phyloP scores from a whole-genome alignment of 2,329 filamentous ascomycete species.

The Pseudopithomyces chartarum region DNA sequence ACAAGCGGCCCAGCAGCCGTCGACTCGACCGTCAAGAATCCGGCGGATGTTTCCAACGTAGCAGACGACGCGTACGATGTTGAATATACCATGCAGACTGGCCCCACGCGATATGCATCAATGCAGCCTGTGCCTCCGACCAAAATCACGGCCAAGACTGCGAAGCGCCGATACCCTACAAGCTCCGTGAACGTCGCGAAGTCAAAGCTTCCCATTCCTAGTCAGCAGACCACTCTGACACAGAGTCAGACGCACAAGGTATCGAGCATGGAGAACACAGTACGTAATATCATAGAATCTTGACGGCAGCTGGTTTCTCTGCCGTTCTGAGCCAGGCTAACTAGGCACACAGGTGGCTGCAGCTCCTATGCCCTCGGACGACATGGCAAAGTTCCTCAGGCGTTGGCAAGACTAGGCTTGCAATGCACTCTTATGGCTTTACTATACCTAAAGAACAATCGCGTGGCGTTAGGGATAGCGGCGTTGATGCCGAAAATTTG shows the following conservation, averaged over 20 bases:
- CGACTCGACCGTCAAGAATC: constrained; percentile 23
- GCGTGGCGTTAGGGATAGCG: not conserved
- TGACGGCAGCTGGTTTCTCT: not conserved
- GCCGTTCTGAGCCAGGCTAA: constrained; percentile 17
- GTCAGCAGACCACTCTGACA: constrained; percentile 58
- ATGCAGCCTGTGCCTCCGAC: constrained; percentile 65
- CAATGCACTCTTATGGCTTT: not conserved
- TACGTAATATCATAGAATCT: constrained; percentile 44
- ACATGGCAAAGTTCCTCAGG: constrained; percentile 63
- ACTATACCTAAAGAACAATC: not conserved
- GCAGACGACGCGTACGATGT: constrained; percentile 46
- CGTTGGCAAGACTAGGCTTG: constrained; percentile 61
- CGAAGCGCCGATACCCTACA: constrained; percentile 59
- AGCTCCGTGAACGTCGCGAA: constrained; percentile 60
- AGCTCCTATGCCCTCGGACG: constrained; percentile 55
- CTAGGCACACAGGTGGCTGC: constrained; percentile 55
- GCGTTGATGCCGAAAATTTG: not conserved
- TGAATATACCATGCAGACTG: constrained; percentile 62
- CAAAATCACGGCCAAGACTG: constrained; percentile 60
- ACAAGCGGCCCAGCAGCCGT: constrained; percentile 34
- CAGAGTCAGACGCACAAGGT: constrained; percentile 57
- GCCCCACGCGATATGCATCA: constrained; percentile 64
- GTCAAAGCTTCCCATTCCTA: constrained; percentile 52
- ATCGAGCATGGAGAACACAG: constrained; percentile 62
- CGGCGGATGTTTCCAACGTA: constrained; percentile 27